Percentiles rank a stretch among this genome's conserved stretches.
phyloP scores from a whole-genome alignment of 2,329 filamentous ascomycete genomes.

The Cladorrhinum sp. region DNA sequence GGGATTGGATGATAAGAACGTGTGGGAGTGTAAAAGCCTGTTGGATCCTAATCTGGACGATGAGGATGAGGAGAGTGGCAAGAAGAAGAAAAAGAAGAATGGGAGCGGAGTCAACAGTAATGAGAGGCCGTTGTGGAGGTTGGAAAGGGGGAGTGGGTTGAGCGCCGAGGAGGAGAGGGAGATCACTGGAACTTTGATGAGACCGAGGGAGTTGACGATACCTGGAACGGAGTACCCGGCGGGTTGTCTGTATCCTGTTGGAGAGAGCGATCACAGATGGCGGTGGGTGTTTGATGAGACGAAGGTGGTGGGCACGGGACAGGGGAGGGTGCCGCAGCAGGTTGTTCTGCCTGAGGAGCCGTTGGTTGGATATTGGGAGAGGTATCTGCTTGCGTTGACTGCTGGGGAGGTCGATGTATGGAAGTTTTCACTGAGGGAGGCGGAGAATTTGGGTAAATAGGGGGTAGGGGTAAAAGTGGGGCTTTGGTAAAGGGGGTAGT shows the following conservation, averaged over 20 bases:
- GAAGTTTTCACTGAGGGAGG: constrained; percentile 20
- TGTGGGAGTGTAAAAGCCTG: constrained; percentile 32
- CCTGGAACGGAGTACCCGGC: constrained; percentile 20
- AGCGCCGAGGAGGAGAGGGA: constrained; percentile 8
- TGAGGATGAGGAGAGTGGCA: constrained; percentile 6
- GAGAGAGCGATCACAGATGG: constrained; percentile 30
- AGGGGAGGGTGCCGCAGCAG: constrained; percentile 24
- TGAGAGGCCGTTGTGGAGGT: constrained; percentile 26
- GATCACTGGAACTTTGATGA: constrained; percentile 3
- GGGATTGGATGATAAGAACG: constrained; percentile 35
- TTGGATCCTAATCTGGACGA: constrained; percentile 9
- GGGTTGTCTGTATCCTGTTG: constrained; percentile 27
- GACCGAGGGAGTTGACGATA: constrained; percentile 18
- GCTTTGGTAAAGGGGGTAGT: neutral
- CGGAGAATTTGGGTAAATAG: neutral
- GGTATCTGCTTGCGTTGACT: constrained; percentile 29
- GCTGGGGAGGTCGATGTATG: constrained; percentile 30
- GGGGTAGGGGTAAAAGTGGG: neutral
- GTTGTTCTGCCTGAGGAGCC: constrained; percentile 33
- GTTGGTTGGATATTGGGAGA: constrained; percentile 35
- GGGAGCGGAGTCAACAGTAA: neutral
- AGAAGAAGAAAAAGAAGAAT: neutral
- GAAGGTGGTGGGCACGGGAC: constrained; percentile 16
- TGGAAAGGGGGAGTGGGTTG: constrained; percentile 21
- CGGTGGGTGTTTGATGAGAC: constrained; percentile 30